Conservation (phyloP, 176 grass and related monocot species). For the Musa acuminata region DNA sequence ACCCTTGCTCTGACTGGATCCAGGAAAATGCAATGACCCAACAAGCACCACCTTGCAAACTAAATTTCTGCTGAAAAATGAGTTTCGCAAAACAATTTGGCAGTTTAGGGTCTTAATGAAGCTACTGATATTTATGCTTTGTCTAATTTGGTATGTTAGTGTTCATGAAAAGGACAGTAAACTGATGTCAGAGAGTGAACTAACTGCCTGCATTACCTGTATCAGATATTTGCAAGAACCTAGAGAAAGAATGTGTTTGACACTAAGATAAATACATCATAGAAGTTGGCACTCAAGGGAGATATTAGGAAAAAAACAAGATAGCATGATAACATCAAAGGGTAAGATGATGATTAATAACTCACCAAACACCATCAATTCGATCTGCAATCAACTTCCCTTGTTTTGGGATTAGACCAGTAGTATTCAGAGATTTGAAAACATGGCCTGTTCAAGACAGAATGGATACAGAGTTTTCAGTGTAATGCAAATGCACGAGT, state of each 20-base stretch:
- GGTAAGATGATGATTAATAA: conserved; percentile 10
- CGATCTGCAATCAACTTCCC: conserved; percentile 89
- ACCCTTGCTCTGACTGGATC: no score
- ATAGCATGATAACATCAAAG: not conserved
- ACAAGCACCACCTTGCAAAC: no score
- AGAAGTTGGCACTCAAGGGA: not conserved
- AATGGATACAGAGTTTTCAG: conserved; percentile 7
- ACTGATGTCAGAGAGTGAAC: not conserved
- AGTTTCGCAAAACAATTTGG: no score
- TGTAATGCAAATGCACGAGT: not conserved
- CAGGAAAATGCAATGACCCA: no score
- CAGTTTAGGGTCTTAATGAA: no score
- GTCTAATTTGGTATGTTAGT: not conserved
- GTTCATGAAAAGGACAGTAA: not conserved
- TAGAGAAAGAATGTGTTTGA: not conserved
- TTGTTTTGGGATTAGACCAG: conserved; percentile 77
- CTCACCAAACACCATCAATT: conserved; percentile 86
- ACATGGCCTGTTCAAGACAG: conserved; percentile 56
- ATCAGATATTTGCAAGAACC: not conserved
- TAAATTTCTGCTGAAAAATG: no score
- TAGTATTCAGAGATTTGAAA: conserved; percentile 79
- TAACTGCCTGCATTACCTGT: not conserved
- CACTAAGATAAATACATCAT: not conserved
- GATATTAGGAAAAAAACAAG: not conserved
- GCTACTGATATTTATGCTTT: no score